Evolutionary conservation across 148 eudicot genomes (phyloP).

Genomic region (Chenopodium formosanum): DNA sequence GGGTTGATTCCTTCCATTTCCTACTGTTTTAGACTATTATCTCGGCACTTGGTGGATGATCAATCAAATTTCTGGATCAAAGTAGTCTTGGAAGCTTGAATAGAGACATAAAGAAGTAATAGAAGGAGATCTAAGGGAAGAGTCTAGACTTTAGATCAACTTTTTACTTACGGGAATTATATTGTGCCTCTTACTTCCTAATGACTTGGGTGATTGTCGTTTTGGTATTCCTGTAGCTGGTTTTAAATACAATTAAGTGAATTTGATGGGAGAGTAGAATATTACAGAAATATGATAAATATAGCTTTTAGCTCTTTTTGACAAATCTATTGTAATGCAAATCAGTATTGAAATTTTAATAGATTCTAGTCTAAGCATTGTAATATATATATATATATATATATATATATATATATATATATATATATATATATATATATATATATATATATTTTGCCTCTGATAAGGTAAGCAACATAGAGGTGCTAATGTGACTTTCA

Average conservation of each 20-base stretch:
- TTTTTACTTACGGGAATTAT: neutral
- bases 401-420: no score
- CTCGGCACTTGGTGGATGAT: neutral
- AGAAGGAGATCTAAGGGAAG: neutral
- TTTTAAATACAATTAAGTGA: neutral
- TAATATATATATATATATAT: neutral
- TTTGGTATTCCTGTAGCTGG: neutral
- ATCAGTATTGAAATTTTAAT: neutral
- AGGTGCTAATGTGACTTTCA: neutral
- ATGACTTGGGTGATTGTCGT: neutral
- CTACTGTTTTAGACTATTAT: neutral
- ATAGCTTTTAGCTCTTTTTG: neutral
- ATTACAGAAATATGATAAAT: neutral
- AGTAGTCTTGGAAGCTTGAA: neutral
- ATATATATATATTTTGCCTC: neutral
- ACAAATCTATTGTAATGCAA: neutral
- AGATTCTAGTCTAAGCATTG: neutral
- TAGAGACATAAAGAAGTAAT: neutral
- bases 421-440: no score
- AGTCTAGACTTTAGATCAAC: neutral
- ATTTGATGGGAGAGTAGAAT: neutral
- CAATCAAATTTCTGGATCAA: neutral
- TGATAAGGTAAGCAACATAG: neutral
- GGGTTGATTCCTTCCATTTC: neutral
- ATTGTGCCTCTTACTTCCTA: neutral